Evolutionary conservation across 768 basidiomycete genomes (phyloP), one percentile per base, ranked within the genome.

Genomic region (Porphyrellus cyaneotinctus): DNA sequence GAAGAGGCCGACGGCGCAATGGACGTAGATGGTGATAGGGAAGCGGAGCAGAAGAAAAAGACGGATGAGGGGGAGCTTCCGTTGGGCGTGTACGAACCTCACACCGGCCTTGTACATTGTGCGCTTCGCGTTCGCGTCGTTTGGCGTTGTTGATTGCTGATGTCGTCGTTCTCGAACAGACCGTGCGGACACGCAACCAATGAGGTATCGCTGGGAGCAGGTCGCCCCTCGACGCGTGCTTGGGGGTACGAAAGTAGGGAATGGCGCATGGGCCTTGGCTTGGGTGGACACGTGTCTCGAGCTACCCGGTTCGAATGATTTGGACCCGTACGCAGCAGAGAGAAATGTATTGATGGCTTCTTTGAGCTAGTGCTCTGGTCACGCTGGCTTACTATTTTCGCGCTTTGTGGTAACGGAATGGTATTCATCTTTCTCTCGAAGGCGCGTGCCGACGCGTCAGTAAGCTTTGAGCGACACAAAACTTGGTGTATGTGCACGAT

Each of bases 11-110:
- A 58, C 43, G 66, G 64, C 28, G 64, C 60, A 36, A 69, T 63
- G 59, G 65, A 68, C 50, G 56, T 66, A 15, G 60, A 63, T 41
- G 63, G 62, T 32, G 63, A 70, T 33, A 67, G 63, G n/a, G 57
- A 58, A 20, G 57, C 36, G 38, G 61, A 44, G 59, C 55, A 63
- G 57, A 62, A 59, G 64, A 64, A 58, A 45, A 58, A 57, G 41
- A 58, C 52, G 47, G 75, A 73, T 24, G 64, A 67, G 4, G 62
- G 51, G 10, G 57, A 58, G 6, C 72, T 78, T 41, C 84, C 85
- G 2, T 59, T 83, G 37, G 91, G 90, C 2, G 74, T 85, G 20
- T 95, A 93, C 61, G 93, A 95, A 59, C 84, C 91, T 9, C 91
- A 95, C 64, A 78, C 85, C 0, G 84, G 85, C 35, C 65, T 85